Base-by-base conservation (phyloP, 2,329 filamentous ascomycete species). In the Cladophialophora exuberans region DNA sequence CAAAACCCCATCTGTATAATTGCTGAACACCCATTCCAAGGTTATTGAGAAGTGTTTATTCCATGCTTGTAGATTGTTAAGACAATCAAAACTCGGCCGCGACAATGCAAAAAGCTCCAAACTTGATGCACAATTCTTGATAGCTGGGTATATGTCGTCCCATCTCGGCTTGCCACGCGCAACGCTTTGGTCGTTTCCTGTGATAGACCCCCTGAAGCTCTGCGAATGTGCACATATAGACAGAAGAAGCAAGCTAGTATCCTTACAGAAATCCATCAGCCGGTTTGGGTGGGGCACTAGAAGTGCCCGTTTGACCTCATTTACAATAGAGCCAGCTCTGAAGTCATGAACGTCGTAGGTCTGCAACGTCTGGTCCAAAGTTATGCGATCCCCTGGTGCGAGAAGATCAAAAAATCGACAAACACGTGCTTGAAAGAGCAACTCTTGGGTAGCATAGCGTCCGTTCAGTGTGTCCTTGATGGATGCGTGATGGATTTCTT, bases 21-120 rank as follows among this genome's bases (percentile, higher is more conserved):
- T 35, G n/a, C 44, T 44, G 20, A 56, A 54, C 11, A 55, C 43
- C 17, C 17, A 42, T 7, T 15, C 22, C 3, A 59, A 33, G 23
- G 58, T 36, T 18, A 35, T 22, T 4, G 25, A 45, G 20, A 54
- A 56, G 48, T 59, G 42, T 17, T 15, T 25, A 7, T 58, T 18
- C 26, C 18, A 43, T 3, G 30, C 23, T 2, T 18, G 22, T 10
- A 61, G 44, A 23, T 52, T 41, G 3, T 15, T 31, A 18, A 18
- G 28, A 48, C 51, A 62, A 11, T 53, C 31, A 4, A 61, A 47
- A 13, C n/a, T 47, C 22, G 25, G 52, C n/a, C n/a, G 35, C 6
- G 50, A 50, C 28, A 48, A 30, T 11, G 54, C 60, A 25, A 60
- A 61, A 22, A 62, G 46, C 23, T 60, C 60, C n/a, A 61, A 26